Conservation (phyloP, 2,329 filamentous ascomycete species). For the Rasamsonia emersonii region DNA sequence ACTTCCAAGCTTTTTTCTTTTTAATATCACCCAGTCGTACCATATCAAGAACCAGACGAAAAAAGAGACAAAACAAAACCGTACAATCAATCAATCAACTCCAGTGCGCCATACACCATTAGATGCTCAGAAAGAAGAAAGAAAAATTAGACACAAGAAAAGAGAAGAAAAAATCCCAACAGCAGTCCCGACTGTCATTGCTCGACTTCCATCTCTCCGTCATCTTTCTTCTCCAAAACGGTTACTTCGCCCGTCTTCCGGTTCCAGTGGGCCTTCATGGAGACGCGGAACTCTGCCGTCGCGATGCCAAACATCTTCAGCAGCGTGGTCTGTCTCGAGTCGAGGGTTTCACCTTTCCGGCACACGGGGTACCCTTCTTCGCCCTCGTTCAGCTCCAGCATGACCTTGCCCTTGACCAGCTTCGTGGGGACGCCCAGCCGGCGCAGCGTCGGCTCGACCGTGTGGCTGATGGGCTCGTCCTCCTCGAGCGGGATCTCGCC, state of each 20-base stretch:
- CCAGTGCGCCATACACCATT: too few species aligned
- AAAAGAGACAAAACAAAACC: too few species aligned
- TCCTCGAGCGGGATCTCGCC: conserved; percentile 72
- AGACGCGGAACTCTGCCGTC: conserved; percentile 81
- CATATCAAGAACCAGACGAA: too few species aligned
- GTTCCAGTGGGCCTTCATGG: conserved; percentile 58
- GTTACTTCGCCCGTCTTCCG: conserved; percentile 32
- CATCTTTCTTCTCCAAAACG: conserved; percentile 27
- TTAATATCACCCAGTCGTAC: too few species aligned
- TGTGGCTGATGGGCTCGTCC: conserved; percentile 80
- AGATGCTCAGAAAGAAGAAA: conserved; percentile 23
- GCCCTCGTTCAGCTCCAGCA: conserved; percentile 49
- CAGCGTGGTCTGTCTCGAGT: conserved; percentile 85
- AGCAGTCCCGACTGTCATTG: conserved; percentile 23
- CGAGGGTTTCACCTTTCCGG: conserved; percentile 72
- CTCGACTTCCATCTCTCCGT: conserved; percentile 36
- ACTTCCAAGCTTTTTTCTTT: too few species aligned
- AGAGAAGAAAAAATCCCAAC: conserved; percentile 17
- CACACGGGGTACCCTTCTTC: conserved; percentile 64
- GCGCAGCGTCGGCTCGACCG: conserved; percentile 80
- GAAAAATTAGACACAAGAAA: conserved; percentile 12
- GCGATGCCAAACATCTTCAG: conserved; percentile 90
- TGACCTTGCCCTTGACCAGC: conserved; percentile 80
- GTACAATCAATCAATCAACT: too few species aligned
- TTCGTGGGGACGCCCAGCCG: conserved; percentile 83